These are phyloP conservation scores for Orychophragmus violaceus DNA, from an alignment of 345 rosid genomes.

Conservation along the genomic window DNA sequence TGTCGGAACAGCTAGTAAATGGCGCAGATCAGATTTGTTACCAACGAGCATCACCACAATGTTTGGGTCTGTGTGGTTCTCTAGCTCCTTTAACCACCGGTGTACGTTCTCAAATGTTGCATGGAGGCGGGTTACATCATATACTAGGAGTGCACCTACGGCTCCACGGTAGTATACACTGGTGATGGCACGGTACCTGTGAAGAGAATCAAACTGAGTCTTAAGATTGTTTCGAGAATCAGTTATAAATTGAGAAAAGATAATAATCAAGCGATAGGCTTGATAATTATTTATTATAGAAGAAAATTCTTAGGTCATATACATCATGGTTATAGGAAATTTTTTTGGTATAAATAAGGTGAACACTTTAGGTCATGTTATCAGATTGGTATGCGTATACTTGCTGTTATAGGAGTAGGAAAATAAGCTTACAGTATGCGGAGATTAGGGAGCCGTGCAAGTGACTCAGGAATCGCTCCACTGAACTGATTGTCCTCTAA, in stretches of 20 bases:
- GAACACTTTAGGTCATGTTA: background rate
- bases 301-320: background rate
- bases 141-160: too few relatives aligned
- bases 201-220: background rate
- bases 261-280: background rate
- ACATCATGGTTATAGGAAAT: too few relatives aligned
- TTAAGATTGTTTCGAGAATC: background rate
- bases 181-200: constrained; percentile 62
- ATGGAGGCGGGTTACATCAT: too few relatives aligned
- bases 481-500: constrained; percentile 57
- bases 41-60: too few relatives aligned
- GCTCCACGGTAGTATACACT: constrained; percentile 69
- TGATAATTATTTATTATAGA: background rate
- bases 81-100: too few relatives aligned
- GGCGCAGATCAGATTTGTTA: too few relatives aligned
- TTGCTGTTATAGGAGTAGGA: background rate
- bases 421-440: constrained; percentile 47
- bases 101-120: too few relatives aligned
- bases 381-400: background rate
- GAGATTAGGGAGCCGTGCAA: constrained; percentile 45
- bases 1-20: too few relatives aligned
- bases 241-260: background rate
- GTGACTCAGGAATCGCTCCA: constrained; percentile 62
- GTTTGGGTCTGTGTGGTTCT: too few relatives aligned
- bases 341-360: background rate